Evolutionary conservation across 768 basidiomycete genomes (phyloP), one percentile per base, ranked within the genome.

Genomic region (Psilocybe tampanensis): DNA sequence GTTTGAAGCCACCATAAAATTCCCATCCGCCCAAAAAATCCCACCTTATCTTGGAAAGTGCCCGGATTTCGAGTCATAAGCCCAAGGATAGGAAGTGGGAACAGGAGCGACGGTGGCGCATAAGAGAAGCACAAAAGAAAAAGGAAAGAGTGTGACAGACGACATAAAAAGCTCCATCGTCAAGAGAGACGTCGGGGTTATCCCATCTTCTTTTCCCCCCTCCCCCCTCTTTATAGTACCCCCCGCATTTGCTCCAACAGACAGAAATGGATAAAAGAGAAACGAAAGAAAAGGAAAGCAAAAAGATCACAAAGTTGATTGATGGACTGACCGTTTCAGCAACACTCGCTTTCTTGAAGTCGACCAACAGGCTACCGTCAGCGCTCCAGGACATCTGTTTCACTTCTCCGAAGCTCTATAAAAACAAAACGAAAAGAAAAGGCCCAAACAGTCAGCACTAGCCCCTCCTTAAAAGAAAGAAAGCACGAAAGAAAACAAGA

Each of bases 301-400:
- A 32, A 11, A 36, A n/a, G 33, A 13, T 15, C 7, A 36, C 17
- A 34, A 36, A n/a, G 13, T 17, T 18, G 29, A 52, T 21, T 18
- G 18, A 45, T 58, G 43, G 11, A 71, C 71, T 63, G 57, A 76
- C 76, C 32, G 66, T 72, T 36, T 77, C 76, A 55, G 71, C 74
- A 32, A 77, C 73, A 44, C 69, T 73, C 55, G 66, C 65, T 56
- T 74, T 74, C 54, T 68, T 68, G 58, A 73, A 77, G 54, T 76
- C 72, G 41, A 77, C 70, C 43, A 69, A 63, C 48, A 75, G 43
- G 44, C 61, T 60, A 24, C 72, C 73, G 55, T 66, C 69, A 18
- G 53, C 23, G 21, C 59, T 56, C 50, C 68, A 41, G 44, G 62
- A 64, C 56, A 76, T 68, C 34, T 65, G 62, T 42, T 67, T 65